phyloP scores from a whole-genome alignment of 1,284 basidiomycete genomes.

The Inonotus obliquus region DNA sequence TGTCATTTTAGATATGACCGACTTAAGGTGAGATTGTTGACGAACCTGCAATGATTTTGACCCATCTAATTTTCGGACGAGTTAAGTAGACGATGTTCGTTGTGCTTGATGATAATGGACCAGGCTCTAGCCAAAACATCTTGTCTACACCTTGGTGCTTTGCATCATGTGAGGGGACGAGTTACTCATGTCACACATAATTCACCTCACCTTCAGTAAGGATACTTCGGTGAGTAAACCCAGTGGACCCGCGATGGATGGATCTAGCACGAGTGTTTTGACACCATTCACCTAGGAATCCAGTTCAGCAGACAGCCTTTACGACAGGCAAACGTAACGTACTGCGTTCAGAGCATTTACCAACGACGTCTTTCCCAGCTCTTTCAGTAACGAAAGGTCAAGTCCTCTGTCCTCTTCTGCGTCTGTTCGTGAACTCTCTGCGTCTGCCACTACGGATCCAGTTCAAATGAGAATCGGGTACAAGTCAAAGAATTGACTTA shows the following conservation, averaged over 20 bases:
- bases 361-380: conserved; percentile 71
- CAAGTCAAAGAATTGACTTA: no score
- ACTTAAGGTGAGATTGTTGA: neutral
- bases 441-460: conserved; percentile 20
- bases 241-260: conserved; percentile 84
- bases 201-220: conserved; percentile 70
- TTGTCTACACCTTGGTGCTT: conserved; percentile 98
- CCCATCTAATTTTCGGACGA: conserved; percentile 79
- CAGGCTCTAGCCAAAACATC: conserved; percentile 98
- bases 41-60: conserved; percentile 87
- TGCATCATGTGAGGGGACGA: conserved; percentile 3
- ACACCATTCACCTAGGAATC: conserved; percentile 78
- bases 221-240: conserved; percentile 92
- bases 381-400: conserved; percentile 71
- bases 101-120: conserved; percentile 78
- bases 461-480: no score
- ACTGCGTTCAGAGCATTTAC: conserved; percentile 83
- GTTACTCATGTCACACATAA: neutral
- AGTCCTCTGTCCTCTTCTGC: conserved; percentile 37
- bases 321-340: conserved; percentile 26
- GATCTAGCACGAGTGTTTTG: conserved; percentile 93
- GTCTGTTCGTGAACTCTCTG: conserved; percentile 20
- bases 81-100: conserved; percentile 94
- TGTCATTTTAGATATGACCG: conserved; percentile 10
- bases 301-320: neutral